Conservation (phyloP, 2,329 filamentous ascomycete genomes). For the Lachnellula cervina region DNA sequence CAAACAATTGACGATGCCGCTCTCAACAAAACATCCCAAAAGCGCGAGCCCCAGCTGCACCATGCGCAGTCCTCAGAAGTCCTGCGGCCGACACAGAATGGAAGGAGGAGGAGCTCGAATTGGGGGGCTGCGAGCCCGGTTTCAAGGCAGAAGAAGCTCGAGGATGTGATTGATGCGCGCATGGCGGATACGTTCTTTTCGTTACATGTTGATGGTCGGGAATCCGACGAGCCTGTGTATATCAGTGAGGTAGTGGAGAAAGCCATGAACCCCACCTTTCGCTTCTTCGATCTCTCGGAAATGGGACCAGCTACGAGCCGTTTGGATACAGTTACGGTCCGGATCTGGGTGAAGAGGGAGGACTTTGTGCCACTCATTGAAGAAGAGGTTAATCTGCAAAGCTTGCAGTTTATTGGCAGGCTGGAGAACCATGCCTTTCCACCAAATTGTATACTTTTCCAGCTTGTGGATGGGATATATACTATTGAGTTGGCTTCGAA, state of each 20-base stretch:
- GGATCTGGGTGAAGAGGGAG: slow-evolving; percentile 65
- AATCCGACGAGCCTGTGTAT: slow-evolving; percentile 66
- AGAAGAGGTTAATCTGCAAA: slow-evolving; percentile 62
- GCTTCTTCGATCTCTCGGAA: slow-evolving; percentile 69
- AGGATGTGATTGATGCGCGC: slow-evolving; percentile 63
- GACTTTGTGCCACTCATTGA: slow-evolving; percentile 64
- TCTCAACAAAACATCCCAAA: slow-evolving; percentile 60
- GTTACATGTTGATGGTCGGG: slow-evolving; percentile 61
- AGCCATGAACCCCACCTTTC: slow-evolving; percentile 89
- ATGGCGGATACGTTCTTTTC: slow-evolving; percentile 90
- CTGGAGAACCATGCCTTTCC: slow-evolving; percentile 69
- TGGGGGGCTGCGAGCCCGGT: slow-evolving; percentile 57
- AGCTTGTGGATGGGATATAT: slow-evolving; percentile 83
- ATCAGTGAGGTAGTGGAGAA: slow-evolving; percentile 76
- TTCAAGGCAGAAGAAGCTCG: slow-evolving; percentile 67
- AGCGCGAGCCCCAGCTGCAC: slow-evolving; percentile 51
- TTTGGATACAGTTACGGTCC: slow-evolving; percentile 58
- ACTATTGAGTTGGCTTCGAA: slow-evolving; percentile 61
- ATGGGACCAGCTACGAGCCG: slow-evolving; percentile 62
- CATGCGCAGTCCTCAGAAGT: slow-evolving; percentile 52
- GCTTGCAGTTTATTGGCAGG: slow-evolving; percentile 72
- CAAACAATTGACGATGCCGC: slow-evolving; percentile 72
- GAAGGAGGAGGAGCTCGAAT: slow-evolving; percentile 56
- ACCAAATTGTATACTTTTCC: slow-evolving; percentile 76
- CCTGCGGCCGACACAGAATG: slow-evolving; percentile 36